These are phyloP conservation scores for Fusarium sp. DNA, from an alignment of 2,329 filamentous ascomycete species.

Conservation along the genomic window DNA sequence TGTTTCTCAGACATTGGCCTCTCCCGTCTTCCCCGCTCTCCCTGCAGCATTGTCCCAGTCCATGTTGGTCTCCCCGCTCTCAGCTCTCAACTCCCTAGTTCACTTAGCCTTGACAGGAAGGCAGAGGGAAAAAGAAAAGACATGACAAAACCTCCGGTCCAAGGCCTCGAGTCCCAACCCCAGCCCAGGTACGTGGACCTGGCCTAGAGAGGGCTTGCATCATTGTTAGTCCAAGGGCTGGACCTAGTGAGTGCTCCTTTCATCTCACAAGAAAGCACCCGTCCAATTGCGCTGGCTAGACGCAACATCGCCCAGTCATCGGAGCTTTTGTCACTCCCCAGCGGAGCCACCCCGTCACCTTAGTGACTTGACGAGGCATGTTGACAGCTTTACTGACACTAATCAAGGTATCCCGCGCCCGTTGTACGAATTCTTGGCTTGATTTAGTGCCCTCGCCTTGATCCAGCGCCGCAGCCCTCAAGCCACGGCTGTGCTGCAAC, in stretches of 20 bases:
- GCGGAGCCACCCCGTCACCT: constrained; percentile 19
- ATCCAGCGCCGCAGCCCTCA: constrained; percentile 14
- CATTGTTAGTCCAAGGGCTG: neutral
- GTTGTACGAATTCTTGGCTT: constrained; percentile 37
- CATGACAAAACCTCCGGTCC: neutral
- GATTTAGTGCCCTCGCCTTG: constrained; percentile 21
- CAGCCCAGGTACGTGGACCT: constrained; percentile 32
- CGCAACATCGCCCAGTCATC: constrained; percentile 2
- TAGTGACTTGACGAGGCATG: constrained; percentile 22
- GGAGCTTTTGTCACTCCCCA: constrained; percentile 25
- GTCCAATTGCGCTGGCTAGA: neutral
- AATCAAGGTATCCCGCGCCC: constrained; percentile 15
- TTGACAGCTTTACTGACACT: constrained; percentile 32
- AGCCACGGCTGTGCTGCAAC: constrained; percentile 19
- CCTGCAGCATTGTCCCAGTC: constrained; percentile 26
- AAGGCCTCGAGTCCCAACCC: constrained; percentile 10
- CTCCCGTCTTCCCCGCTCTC: constrained; percentile 32
- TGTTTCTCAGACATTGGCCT: constrained; percentile 13
- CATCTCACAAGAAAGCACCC: neutral
- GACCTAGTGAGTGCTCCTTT: neutral
- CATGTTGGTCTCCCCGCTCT: constrained; percentile 15
- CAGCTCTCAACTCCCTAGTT: constrained; percentile 23
- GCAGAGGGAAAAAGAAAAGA: constrained; percentile 5
- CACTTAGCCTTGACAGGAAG: constrained; percentile 23
- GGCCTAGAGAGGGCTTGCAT: constrained; percentile 1